Conservation (phyloP, 1,139 yeast genomes). For the Arxiozyma telluris region DNA sequence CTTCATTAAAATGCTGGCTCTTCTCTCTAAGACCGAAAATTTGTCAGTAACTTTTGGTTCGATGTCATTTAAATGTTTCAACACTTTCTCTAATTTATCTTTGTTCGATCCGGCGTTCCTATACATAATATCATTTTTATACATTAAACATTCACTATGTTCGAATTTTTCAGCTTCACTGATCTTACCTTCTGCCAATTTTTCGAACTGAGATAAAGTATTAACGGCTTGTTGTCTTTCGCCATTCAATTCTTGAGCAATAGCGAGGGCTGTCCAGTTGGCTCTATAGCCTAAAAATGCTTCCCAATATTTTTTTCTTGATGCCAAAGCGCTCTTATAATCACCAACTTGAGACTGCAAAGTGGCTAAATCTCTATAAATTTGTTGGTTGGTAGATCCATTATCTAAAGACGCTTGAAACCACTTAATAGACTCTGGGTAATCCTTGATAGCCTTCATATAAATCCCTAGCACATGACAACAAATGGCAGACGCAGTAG, state of each 20-base stretch:
- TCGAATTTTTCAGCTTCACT: constrained; percentile 63
- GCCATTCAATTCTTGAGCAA: constrained; percentile 70
- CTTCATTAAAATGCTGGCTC: constrained; percentile 49
- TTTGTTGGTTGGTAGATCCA: constrained; percentile 71
- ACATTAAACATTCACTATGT: constrained; percentile 70
- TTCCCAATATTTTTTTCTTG: constrained; percentile 65
- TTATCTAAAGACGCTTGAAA: constrained; percentile 68
- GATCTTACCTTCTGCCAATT: constrained; percentile 57
- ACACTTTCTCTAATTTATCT: constrained; percentile 45
- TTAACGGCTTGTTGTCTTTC: constrained; percentile 62
- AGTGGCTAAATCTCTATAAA: constrained; percentile 72
- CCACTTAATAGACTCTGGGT: constrained; percentile 72
- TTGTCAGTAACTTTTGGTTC: constrained; percentile 53
- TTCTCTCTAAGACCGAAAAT: constrained; percentile 53
- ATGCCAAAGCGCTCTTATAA: constrained; percentile 49
- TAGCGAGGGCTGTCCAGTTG: constrained; percentile 85
- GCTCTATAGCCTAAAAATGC: constrained; percentile 78
- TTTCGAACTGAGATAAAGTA: constrained; percentile 68
- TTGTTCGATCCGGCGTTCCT: constrained; percentile 47
- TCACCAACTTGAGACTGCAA: constrained; percentile 77
- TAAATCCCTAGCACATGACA: constrained; percentile 84
- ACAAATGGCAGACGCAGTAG: constrained; percentile 51
- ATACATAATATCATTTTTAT: constrained; percentile 58
- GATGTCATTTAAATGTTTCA: constrained; percentile 49
- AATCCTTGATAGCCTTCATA: constrained; percentile 61